A percentile compares a stretch with the other conserved stretches of the same genome.
phyloP scores from a whole-genome alignment of 2,329 filamentous ascomycete genomes.

The Beauveria sp. region DNA sequence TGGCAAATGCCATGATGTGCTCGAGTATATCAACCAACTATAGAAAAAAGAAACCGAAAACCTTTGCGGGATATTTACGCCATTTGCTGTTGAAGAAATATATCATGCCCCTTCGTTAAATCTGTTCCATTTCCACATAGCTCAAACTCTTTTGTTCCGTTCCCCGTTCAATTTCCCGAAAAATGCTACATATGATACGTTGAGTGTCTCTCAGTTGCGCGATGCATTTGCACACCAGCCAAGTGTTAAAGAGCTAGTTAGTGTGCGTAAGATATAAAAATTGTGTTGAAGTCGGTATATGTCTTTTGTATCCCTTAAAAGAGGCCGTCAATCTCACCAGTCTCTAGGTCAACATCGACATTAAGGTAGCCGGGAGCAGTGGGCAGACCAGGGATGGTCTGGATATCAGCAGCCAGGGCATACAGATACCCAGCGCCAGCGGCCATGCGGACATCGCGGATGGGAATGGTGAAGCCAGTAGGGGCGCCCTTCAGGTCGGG shows the following conservation, averaged over 20 bases:
- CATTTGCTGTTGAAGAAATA: conserved; percentile 10
- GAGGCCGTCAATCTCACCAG: conserved; percentile 79
- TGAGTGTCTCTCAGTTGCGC: not conserved
- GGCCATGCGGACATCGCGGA: conserved; percentile 87
- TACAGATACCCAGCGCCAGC: conserved; percentile 88
- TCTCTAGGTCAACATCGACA: conserved; percentile 75
- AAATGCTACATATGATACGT: conserved; percentile 4
- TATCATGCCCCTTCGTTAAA: not conserved
- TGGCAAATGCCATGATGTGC: not conserved
- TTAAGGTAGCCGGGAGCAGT: conserved; percentile 95
- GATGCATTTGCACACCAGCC: not conserved
- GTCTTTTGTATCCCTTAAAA: not conserved
- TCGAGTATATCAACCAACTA: not conserved
- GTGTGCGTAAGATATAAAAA: not conserved
- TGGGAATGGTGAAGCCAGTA: conserved; percentile 87
- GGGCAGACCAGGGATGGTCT: conserved; percentile 92
- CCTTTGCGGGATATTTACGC: conserved; percentile 8
- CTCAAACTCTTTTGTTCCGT: not conserved
- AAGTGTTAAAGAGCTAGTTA: not conserved
- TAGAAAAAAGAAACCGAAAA: not conserved
- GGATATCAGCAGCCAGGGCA: conserved; percentile 91
- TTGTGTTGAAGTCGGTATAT: not conserved
- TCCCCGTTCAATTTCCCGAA: not conserved
- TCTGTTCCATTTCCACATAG: not conserved
- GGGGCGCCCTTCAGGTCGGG: conserved; percentile 90